Percentiles rank a stretch among this genome's conserved stretches.
phyloP scores from a whole-genome alignment of 2,329 filamentous ascomycete genomes.

The Pestalotiopsis sp. region DNA sequence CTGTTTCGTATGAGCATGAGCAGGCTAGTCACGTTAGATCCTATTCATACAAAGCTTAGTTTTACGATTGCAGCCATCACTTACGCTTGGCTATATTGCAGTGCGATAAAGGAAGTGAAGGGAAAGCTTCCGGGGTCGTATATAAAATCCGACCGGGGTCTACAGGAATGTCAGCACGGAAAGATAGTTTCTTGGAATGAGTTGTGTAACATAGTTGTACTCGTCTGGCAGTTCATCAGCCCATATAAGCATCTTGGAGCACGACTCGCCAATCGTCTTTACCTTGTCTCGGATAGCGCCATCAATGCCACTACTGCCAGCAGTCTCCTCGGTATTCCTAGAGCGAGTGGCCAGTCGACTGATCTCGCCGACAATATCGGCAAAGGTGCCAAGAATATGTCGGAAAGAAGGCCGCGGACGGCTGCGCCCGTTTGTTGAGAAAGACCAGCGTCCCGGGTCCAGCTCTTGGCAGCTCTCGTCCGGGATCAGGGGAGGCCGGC shows the following conservation, averaged over 20 bases:
- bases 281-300: conserved; percentile 11
- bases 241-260: conserved; percentile 9
- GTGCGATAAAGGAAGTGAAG: conserved; percentile 12
- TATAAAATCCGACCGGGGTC: conserved; percentile 12
- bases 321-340: conserved; percentile 8
- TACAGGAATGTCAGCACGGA: background rate
- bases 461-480: conserved; percentile 9
- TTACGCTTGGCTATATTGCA: conserved; percentile 14
- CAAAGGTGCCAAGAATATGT: background rate
- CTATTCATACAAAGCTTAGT: background rate
- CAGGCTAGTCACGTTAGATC: background rate
- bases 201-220: background rate
- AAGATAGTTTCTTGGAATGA: background rate
- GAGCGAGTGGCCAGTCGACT: background rate
- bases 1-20: conserved; percentile 13
- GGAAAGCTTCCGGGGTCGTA: conserved; percentile 10
- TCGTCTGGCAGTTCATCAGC: conserved; percentile 9
- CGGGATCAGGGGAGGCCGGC: conserved; percentile 5
- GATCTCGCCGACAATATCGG: conserved; percentile 6
- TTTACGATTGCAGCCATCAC: background rate
- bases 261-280: conserved; percentile 10
- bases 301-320: conserved; percentile 3
- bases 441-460: conserved; percentile 9
- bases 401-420: background rate
- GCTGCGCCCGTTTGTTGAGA: conserved; percentile 1